Evolutionary conservation across 352 stramenopile genomes (phyloP).

Genomic region (Peronospora tabacina): DNA sequence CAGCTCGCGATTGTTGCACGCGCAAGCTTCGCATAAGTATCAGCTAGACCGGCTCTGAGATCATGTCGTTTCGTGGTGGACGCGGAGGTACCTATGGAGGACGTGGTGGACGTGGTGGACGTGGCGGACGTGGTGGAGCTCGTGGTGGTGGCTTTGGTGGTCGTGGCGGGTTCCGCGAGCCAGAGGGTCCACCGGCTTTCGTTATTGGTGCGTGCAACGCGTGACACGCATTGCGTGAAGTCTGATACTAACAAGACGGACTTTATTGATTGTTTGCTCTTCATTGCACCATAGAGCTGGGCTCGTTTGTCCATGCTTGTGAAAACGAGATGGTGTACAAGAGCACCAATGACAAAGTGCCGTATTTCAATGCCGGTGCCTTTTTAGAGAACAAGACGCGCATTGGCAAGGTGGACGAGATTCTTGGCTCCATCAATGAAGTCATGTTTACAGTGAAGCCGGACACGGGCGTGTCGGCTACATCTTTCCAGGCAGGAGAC

Average conservation of each 20-base stretch:
- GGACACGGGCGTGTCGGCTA: slow-evolving; percentile 89
- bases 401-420: slow-evolving; percentile 99
- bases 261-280: slow-evolving; percentile 4
- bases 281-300: slow-evolving; percentile 72
- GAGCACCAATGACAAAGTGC: slow-evolving; percentile 93
- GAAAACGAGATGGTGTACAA: slow-evolving; percentile 98
- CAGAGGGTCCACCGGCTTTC: slow-evolving; percentile 59
- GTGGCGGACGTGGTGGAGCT: slow-evolving; percentile 34
- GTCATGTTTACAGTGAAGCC: slow-evolving; percentile 97
- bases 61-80: slow-evolving; percentile 55
- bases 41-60: slow-evolving; percentile 4
- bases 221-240: background rate
- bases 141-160: slow-evolving; percentile 29
- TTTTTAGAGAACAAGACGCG: slow-evolving; percentile 99
- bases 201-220: slow-evolving; percentile 47
- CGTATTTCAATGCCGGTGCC: slow-evolving; percentile 97
- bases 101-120: slow-evolving; percentile 44
- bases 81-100: slow-evolving; percentile 44
- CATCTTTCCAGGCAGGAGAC: slow-evolving; percentile 95
- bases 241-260: background rate
- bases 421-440: slow-evolving; percentile 95
- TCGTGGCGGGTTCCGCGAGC: slow-evolving; percentile 38
- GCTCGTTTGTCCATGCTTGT: slow-evolving; percentile 93
- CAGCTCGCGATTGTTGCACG: background rate
- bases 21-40: slow-evolving; percentile 2